Conservation (phyloP, 306 rosid species). For the Prunus persica region Prunus_persica_NCBIv2 NC_034009.1:10778501-10779000, state of each 20-base stretch:
- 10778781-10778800: slow-evolving; percentile 96
- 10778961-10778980: slow-evolving; percentile 85
- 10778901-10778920: slow-evolving; percentile 74
- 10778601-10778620: not conserved
- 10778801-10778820: slow-evolving; percentile 44
- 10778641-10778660: slow-evolving; percentile 54
- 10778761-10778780: slow-evolving; percentile 79
- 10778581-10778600: not conserved
- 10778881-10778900: slow-evolving; percentile 17
- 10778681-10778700: slow-evolving; percentile 78
- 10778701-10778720: slow-evolving; percentile 89
- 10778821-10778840: slow-evolving; percentile 1
- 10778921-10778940: slow-evolving; percentile 92
- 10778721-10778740: slow-evolving; percentile 74
- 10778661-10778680: slow-evolving; percentile 94
- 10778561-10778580: not conserved
- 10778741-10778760: slow-evolving; percentile 91
- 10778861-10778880: not conserved
- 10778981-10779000: slow-evolving; percentile 93
- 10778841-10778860: slow-evolving; percentile 15
- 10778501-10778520: not conserved
- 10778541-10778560: not conserved
- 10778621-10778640: not conserved
- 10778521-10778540: not conserved
- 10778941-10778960: slow-evolving; percentile 85